A percentile compares a stretch with the other conserved stretches of the same genome.
These are phyloP conservation scores for Colletotrichum graminicola DNA, from an alignment of 2,329 filamentous ascomycete species.

Conservation along the genomic window DNA sequence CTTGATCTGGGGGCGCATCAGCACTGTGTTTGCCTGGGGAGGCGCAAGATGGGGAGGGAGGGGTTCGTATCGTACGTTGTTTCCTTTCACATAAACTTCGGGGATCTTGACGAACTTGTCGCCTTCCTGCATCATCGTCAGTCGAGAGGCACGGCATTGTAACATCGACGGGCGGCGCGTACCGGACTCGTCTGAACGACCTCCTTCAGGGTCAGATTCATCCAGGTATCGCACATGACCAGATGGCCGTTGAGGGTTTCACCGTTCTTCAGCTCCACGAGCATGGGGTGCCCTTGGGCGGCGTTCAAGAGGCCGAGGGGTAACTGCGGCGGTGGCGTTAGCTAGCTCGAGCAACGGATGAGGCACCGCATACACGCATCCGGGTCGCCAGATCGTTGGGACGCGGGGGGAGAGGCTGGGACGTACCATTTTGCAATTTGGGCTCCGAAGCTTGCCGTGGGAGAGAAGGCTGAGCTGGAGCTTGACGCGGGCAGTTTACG, in stretches of 20 bases:
- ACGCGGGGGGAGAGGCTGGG: background rate
- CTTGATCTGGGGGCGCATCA: slow-evolving; percentile 81
- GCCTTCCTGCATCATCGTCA: slow-evolving; percentile 74
- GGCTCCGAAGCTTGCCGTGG: slow-evolving; percentile 39
- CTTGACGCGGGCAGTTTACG: slow-evolving; percentile 32
- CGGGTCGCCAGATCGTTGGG: background rate
- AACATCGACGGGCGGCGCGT: slow-evolving; percentile 45
- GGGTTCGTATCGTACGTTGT: slow-evolving; percentile 77
- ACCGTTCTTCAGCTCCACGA: slow-evolving; percentile 96
- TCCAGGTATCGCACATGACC: slow-evolving; percentile 98
- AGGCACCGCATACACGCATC: background rate
- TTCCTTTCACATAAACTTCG: slow-evolving; percentile 96
- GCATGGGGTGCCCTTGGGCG: slow-evolving; percentile 97
- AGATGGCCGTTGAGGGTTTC: slow-evolving; percentile 97
- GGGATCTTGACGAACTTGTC: slow-evolving; percentile 93
- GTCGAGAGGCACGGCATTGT: slow-evolving; percentile 19
- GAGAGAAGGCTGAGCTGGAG: slow-evolving; percentile 31
- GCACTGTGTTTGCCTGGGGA: background rate
- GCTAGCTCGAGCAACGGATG: background rate
- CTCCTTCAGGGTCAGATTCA: slow-evolving; percentile 98
- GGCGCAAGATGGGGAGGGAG: background rate
- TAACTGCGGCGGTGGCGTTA: slow-evolving; percentile 58
- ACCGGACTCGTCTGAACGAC: slow-evolving; percentile 95
- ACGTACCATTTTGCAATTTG: slow-evolving; percentile 37
- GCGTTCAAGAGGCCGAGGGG: slow-evolving; percentile 89